phyloP scores from a whole-genome alignment of 2,329 filamentous ascomycete species.

The Grosmannia clavigera region DNA sequence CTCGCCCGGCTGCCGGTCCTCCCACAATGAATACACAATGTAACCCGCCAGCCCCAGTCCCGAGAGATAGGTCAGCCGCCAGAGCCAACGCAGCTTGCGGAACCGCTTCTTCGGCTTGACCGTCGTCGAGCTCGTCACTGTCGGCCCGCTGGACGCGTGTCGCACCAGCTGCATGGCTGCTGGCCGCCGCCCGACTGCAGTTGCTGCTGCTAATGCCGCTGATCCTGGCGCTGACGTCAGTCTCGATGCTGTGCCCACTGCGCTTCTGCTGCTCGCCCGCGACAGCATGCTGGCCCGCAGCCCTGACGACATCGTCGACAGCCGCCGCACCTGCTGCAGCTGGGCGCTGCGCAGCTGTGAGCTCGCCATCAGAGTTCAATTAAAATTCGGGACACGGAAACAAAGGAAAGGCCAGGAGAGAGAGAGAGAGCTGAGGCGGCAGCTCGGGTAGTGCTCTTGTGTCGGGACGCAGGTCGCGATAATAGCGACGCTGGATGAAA shows the following conservation, averaged over 20 bases:
- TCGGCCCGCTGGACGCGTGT: constrained; percentile 15
- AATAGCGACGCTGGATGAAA: background rate
- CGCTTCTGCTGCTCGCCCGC: constrained; percentile 6
- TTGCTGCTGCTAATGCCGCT: constrained; percentile 4
- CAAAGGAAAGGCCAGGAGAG: background rate
- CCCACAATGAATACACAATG: constrained; percentile 70
- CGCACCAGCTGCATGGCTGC: constrained; percentile 16
- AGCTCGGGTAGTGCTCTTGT: too few species aligned
- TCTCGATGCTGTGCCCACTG: constrained; percentile 10
- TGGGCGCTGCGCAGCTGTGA: background rate
- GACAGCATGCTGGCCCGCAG: background rate
- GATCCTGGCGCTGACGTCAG: constrained; percentile 1
- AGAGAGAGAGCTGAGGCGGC: too few species aligned
- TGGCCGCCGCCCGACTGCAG: background rate
- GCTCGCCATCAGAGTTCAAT: constrained; percentile 2
- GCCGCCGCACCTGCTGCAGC: background rate
- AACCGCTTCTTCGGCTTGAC: constrained; percentile 47
- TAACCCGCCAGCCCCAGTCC: constrained; percentile 57
- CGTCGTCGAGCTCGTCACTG: constrained; percentile 15
- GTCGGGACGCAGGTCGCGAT: too few species aligned
- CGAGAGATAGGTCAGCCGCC: constrained; percentile 71
- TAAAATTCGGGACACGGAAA: background rate
- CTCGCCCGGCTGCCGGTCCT: constrained; percentile 66
- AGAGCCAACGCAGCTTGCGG: constrained; percentile 64
- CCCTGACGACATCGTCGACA: background rate